A percentile compares a stretch with the other conserved stretches of the same genome.
Evolutionary conservation across 129 eudicot species (phyloP).

Genomic region (Chrysanthemum lavandulifolium): DNA sequence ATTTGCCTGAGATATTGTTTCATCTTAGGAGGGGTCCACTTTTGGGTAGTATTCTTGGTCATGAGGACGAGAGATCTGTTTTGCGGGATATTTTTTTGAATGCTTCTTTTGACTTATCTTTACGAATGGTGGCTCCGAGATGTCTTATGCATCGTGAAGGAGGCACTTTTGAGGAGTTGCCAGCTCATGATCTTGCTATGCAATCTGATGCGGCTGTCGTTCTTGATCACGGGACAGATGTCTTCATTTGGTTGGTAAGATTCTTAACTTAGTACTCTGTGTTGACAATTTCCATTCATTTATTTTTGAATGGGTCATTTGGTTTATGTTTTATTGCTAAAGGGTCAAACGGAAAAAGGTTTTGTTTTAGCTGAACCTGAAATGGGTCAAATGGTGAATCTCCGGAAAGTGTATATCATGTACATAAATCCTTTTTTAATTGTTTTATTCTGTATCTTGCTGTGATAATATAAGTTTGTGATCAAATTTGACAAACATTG

Average conservation of each 20-base stretch:
- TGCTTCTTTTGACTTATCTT: slow-evolving; percentile 87
- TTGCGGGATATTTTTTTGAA: slow-evolving; percentile 79
- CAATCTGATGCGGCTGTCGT: slow-evolving; percentile 99
- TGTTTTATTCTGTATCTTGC: too few relatives aligned
- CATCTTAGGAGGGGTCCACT: slow-evolving; percentile 98
- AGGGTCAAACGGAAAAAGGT: neutral
- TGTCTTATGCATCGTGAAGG: slow-evolving; percentile 98
- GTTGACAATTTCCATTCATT: neutral
- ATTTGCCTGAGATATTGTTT: slow-evolving; percentile 79
- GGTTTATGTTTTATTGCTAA: neutral
- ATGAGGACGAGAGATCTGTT: slow-evolving; percentile 97
- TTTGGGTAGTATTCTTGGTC: slow-evolving; percentile 85
- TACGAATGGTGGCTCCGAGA: slow-evolving; percentile 95
- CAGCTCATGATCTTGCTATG: slow-evolving; percentile 96
- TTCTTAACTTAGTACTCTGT: slow-evolving; percentile 12
- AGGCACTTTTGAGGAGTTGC: slow-evolving; percentile 97
- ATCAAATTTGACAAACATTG: too few relatives aligned
- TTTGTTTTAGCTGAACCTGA: neutral
- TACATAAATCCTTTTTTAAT: neutral
- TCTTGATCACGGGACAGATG: slow-evolving; percentile 99
- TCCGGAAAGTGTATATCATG: neutral
- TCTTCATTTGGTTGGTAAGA: slow-evolving; percentile 99
- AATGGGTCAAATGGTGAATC: neutral
- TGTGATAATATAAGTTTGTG: too few relatives aligned
- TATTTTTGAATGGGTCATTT: neutral